Evolutionary conservation across 225 moss, liverwort and hornwort species (phyloP), one percentile per base, ranked within the genome.

Genomic region (Polytrichum commune): DNA sequence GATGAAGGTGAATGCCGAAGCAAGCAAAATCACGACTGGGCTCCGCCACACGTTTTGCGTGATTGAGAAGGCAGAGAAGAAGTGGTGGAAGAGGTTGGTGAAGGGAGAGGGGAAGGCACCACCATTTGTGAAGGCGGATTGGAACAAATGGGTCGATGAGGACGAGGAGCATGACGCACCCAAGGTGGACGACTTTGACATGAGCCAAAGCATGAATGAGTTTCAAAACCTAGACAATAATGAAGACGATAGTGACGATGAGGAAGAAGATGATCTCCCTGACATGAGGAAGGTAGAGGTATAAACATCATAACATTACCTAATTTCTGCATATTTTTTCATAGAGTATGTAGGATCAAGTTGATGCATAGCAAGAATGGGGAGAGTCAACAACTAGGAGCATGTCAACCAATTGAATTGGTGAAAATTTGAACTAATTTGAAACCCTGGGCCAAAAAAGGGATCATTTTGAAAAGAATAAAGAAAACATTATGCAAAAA

Each of bases 61-160:
- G 69, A 74, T 97, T 54, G 93, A 89, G 72, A 97, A 97, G 82
- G 76, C 77, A 7, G 88, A 88, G 46, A 74, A 80, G 65, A 89
- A 63, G 63, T 97, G 96, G 96, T 97, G 96, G 96, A 79, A 90
- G 71, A 91, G 83, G 77, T 66, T 97, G 72, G 29, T 90, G 60
- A 97, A 97, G 76, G 78, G 80, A 1, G 79, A 89, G 30, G 96
- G 96, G 0, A 97, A 92, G 76, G 79, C 93, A 53, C 93, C 93
- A 0, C 86, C 92, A 73, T 93, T 89, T 69, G 79, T 97, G 29
- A 97, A 92, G 77, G 96, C 87, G 71, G 96, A 97, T 80, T 97
- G 96, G 96, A 92, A 93, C 83, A 97, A 90, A 67, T 97, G 96
- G 96, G 92, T 97, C 66, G 96, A 97, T 38, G 96, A 97, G 78